Evolutionary conservation across 2,329 filamentous ascomycete species (phyloP).

Genomic region (Cercospora berteroae): DNA sequence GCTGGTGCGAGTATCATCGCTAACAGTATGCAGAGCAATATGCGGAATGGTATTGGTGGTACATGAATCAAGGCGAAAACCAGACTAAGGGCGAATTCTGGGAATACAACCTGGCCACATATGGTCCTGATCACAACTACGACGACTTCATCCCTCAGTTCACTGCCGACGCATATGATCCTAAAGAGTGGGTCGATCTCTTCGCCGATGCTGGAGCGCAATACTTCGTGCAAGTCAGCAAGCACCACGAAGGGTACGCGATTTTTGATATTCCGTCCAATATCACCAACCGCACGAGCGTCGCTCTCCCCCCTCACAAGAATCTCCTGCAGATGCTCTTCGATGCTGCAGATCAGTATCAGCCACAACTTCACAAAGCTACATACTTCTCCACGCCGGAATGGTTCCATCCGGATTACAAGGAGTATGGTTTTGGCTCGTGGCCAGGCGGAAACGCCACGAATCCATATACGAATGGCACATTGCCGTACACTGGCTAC

Average conservation of each 20-base stretch:
- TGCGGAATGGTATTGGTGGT: conserved; percentile 50
- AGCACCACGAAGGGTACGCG: conserved; percentile 51
- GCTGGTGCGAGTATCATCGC: neutral
- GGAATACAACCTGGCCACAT: conserved; percentile 52
- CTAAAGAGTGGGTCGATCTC: conserved; percentile 56
- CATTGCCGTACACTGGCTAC: conserved; percentile 47
- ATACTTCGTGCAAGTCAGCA: conserved; percentile 47
- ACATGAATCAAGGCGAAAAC: conserved; percentile 43
- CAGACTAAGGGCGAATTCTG: conserved; percentile 47
- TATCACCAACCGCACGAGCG: conserved; percentile 43
- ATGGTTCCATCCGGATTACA: conserved; percentile 49
- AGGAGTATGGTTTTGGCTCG: conserved; percentile 41
- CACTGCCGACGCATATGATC: conserved; percentile 51
- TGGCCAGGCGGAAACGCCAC: conserved; percentile 45
- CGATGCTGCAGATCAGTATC: conserved; percentile 44
- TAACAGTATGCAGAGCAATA: conserved; percentile 25
- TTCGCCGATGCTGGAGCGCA: conserved; percentile 54
- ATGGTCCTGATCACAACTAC: conserved; percentile 53
- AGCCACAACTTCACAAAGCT: conserved; percentile 45
- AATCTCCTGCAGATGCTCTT: conserved; percentile 47
- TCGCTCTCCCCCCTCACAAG: conserved; percentile 42
- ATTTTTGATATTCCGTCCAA: conserved; percentile 46
- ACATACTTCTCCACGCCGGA: conserved; percentile 50
- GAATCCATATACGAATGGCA: conserved; percentile 47
- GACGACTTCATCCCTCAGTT: conserved; percentile 58